These are phyloP conservation scores for Leishmania tropica DNA, from an alignment of 208 protist genomes.

Conservation along the genomic window DNA sequence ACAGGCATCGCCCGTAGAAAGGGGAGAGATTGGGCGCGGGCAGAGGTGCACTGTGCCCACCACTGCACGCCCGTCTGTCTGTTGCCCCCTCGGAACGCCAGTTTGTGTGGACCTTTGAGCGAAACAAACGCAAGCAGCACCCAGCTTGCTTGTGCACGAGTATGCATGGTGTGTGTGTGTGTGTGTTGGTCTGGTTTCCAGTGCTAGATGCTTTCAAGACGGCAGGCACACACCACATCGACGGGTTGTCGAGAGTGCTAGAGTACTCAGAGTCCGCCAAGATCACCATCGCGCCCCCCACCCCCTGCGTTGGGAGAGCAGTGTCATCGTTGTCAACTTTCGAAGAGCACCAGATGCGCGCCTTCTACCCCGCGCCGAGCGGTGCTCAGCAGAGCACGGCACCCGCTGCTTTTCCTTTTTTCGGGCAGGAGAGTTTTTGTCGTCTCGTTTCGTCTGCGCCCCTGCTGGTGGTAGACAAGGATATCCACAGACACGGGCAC, in stretches of 20 bases:
- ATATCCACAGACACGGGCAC: not conserved
- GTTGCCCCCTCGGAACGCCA: not conserved
- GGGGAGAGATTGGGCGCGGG: not conserved
- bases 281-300: not conserved
- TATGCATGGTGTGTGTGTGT: not conserved
- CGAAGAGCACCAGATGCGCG: not conserved
- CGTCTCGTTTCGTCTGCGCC: not conserved
- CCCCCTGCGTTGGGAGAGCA: not conserved
- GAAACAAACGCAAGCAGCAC: slow-evolving; percentile 22
- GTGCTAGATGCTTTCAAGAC: not conserved
- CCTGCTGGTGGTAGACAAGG: not conserved
- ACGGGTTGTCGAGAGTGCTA: not conserved
- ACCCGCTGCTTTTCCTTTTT: not conserved
- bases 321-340: not conserved
- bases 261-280: not conserved
- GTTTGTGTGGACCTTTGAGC: slow-evolving; percentile 23
- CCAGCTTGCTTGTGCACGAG: not conserved
- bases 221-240: not conserved
- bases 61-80: not conserved
- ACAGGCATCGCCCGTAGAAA: not conserved
- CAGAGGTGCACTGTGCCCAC: slow-evolving; percentile 65
- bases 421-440: too few relatives aligned
- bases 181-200: not conserved
- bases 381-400: not conserved
- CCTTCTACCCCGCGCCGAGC: not conserved